Conservation (phyloP, 305 asterid species). For the Fraxinus greggii region DNA sequence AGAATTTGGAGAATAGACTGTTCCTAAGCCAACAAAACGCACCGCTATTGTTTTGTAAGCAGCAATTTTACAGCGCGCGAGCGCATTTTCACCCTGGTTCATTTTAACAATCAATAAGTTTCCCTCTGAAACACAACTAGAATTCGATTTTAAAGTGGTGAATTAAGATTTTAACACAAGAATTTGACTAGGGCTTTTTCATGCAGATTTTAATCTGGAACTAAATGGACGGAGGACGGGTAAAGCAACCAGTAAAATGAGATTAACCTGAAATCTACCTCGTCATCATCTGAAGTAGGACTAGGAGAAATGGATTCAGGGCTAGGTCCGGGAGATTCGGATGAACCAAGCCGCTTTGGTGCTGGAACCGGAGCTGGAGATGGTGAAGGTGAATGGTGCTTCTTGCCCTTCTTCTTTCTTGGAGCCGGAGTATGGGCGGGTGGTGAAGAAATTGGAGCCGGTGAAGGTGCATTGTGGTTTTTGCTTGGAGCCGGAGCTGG, state of each 20-base stretch:
- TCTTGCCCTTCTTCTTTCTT: background rate
- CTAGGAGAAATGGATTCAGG: constrained; percentile 36
- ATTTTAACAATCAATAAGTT: background rate
- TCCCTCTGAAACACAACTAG: background rate
- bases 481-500: constrained; percentile 21
- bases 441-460: background rate
- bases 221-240: background rate
- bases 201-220: background rate
- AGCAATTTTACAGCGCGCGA: background rate
- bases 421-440: constrained; percentile 15
- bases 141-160: background rate
- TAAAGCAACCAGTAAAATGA: background rate
- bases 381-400: background rate
- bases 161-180: background rate
- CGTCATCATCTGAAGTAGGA: constrained; percentile 34
- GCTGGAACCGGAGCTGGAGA: constrained; percentile 26
- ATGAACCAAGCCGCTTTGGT: constrained; percentile 28
- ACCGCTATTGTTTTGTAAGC: background rate
- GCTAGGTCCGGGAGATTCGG: constrained; percentile 45
- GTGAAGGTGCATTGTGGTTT: background rate
- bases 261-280: constrained; percentile 28
- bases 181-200: background rate
- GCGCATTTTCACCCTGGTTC: background rate
- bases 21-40: background rate
- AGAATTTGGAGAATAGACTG: background rate